These are phyloP conservation scores for Leccinellum rugosiceps DNA, from an alignment of 768 basidiomycete genomes.

Conservation along the genomic window DNA sequence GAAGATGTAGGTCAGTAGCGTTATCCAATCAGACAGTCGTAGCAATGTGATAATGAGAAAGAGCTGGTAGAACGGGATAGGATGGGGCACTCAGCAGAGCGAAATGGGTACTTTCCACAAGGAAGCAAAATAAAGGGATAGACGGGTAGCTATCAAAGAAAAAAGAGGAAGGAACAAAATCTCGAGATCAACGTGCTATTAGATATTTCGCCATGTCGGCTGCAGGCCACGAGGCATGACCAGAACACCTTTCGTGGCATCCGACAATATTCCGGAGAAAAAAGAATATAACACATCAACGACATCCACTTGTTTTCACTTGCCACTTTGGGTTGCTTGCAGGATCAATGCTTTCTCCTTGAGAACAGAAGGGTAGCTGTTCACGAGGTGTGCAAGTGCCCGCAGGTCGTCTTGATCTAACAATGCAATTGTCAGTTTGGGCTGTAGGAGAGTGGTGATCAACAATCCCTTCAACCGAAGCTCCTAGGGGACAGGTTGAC, in stretches of 20 bases:
- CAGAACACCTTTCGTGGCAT: background rate
- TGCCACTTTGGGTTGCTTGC: slow-evolving; percentile 26
- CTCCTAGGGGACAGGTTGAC: slow-evolving; percentile 22
- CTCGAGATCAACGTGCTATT: background rate
- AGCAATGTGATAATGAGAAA: slow-evolving; percentile 5
- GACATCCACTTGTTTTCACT: slow-evolving; percentile 12
- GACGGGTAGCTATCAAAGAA: slow-evolving; percentile 9
- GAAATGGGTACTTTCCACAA: slow-evolving; percentile 11
- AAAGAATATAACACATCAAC: background rate
- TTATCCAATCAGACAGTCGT: slow-evolving; percentile 5
- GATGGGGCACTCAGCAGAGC: slow-evolving; percentile 1
- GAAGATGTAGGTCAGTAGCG: background rate
- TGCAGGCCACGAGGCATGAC: background rate
- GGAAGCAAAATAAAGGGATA: slow-evolving; percentile 2
- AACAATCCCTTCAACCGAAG: background rate
- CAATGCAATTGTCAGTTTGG: slow-evolving; percentile 80
- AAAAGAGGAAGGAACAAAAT: background rate
- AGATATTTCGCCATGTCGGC: background rate
- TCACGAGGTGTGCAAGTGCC: slow-evolving; percentile 80
- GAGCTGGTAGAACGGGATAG: background rate
- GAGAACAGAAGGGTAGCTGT: slow-evolving; percentile 77
- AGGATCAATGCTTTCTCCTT: slow-evolving; percentile 65
- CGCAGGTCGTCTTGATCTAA: slow-evolving; percentile 85
- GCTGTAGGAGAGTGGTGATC: slow-evolving; percentile 37
- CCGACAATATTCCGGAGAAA: slow-evolving; percentile 1